These are phyloP conservation scores for Cephaloascus fragrans DNA, from an alignment of 805 yeast genomes.

Conservation along the genomic window DNA sequence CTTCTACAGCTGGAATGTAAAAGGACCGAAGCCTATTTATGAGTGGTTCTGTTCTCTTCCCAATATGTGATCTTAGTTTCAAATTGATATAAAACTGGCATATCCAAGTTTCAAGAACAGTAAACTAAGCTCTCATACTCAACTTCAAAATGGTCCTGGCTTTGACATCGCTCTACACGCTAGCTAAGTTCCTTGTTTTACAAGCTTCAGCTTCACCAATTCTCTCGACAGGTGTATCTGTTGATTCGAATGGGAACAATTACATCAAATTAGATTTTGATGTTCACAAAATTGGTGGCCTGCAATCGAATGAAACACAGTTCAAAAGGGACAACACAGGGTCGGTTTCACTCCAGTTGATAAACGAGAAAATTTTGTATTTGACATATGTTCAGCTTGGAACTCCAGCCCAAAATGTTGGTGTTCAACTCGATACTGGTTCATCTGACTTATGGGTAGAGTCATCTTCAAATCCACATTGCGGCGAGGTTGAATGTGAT, in stretches of 20 bases:
- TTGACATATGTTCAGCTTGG: constrained; percentile 9
- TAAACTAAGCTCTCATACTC: too few relatives aligned
- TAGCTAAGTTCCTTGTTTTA: background rate
- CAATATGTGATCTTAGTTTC: too few relatives aligned
- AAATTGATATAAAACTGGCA: too few relatives aligned
- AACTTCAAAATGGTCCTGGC: too few relatives aligned
- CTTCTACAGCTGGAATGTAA: too few relatives aligned
- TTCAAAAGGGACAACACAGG: too few relatives aligned
- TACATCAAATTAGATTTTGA: background rate
- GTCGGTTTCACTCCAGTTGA: background rate
- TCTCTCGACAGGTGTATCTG: background rate
- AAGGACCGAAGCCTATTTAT: too few relatives aligned
- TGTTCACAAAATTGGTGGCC: background rate
- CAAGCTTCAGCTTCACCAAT: background rate
- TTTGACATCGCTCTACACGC: background rate
- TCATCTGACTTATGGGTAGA: constrained; percentile 19
- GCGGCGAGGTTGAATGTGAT: constrained; percentile 16
- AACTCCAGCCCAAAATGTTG: constrained; percentile 11
- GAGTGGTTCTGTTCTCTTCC: too few relatives aligned
- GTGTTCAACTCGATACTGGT: constrained; percentile 17
- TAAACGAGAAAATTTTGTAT: background rate
- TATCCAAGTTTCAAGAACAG: too few relatives aligned
- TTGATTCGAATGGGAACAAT: too few relatives aligned
- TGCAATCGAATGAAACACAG: background rate
- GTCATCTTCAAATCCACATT: constrained; percentile 2